Base-by-base conservation (phyloP, 1,284 basidiomycete genomes). In the Cryptococcus wingfieldii region DNA sequence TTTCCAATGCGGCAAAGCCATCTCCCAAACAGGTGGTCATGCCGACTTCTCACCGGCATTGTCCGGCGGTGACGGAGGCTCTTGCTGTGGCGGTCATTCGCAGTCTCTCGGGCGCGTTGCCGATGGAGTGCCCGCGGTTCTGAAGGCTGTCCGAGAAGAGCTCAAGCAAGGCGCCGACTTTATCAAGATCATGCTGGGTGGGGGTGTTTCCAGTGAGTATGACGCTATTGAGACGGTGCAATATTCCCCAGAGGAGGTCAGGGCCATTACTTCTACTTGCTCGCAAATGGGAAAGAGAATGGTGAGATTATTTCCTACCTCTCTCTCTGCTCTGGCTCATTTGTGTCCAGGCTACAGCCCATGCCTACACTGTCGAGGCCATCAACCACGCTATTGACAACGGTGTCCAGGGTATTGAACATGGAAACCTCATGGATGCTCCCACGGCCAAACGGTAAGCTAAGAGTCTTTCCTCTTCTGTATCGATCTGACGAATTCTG, bases 21-120 rank as follows among this genome's bases (percentile, higher is more conserved):
- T 81, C 39, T 79, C 77, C 2, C 80, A 81, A 58, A 80, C 79
- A 1, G 80, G 80, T 14, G 80, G 80, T 0, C 80, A 81, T 60
- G 79, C 78, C 1, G 78, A 79, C 54, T 60, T 34, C 13, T 46
- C 27, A 23, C 45, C 14, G 4, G 28, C 18, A 16, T 14, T 52
- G 7, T 45, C 23, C 25, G 27, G 50, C 37, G 6, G 19, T 51
- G 27, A 23, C 41, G 16, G 25, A 5, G 42, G 9, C 18, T 25
- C n/a, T 25, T 42, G 27, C 38, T 55, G 54, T 50, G 12, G 38
- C 8, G 38, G 39, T 23, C 34, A 37, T 59, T 34, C 49, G 51
- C 18, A 52, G 46, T 45, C 46, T 54, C 60, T 64, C 61, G 76
- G 27, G 78, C 76, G 18, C 72, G 74, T 79, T 78, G 41, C 41